Evolutionary conservation across 164 flowering plant species (phyloP).

Genomic region (Stephania cephalantha): DNA sequence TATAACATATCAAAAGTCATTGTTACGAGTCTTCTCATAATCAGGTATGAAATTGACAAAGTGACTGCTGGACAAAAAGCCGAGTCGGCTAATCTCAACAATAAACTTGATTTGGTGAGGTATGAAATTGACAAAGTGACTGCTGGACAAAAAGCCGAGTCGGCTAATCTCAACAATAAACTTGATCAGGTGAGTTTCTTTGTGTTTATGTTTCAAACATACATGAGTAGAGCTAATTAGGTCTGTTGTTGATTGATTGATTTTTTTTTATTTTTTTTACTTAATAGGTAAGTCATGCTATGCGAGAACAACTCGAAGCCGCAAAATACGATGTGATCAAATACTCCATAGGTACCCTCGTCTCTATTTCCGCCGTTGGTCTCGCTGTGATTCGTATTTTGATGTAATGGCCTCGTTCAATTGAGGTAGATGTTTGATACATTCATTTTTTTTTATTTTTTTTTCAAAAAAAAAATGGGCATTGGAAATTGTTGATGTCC

Average conservation of each 20-base stretch:
- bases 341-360: slow-evolving; percentile 63
- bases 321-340: slow-evolving; percentile 68
- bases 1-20: neutral
- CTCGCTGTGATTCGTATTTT: slow-evolving; percentile 48
- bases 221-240: neutral
- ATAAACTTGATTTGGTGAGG: slow-evolving; percentile 59
- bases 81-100: slow-evolving; percentile 49
- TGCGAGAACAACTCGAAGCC: slow-evolving; percentile 56
- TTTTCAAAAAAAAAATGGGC: too few relatives aligned
- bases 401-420: slow-evolving; percentile 10
- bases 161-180: slow-evolving; percentile 48
- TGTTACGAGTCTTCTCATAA: neutral
- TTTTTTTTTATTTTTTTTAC: neutral
- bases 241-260: neutral
- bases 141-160: slow-evolving; percentile 54
- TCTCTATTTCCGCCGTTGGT: slow-evolving; percentile 59
- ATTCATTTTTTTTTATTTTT: too few relatives aligned
- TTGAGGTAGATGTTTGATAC: neutral
- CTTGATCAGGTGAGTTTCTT: slow-evolving; percentile 43
- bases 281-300: slow-evolving; percentile 54
- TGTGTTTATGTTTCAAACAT: too few relatives aligned
- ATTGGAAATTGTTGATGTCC: too few relatives aligned
- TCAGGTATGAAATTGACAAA: slow-evolving; percentile 66
- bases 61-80: slow-evolving; percentile 63
- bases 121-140: too few relatives aligned